Conservation (phyloP, 2,329 filamentous ascomycete genomes). For the Sphaerulina populicola region DNA sequence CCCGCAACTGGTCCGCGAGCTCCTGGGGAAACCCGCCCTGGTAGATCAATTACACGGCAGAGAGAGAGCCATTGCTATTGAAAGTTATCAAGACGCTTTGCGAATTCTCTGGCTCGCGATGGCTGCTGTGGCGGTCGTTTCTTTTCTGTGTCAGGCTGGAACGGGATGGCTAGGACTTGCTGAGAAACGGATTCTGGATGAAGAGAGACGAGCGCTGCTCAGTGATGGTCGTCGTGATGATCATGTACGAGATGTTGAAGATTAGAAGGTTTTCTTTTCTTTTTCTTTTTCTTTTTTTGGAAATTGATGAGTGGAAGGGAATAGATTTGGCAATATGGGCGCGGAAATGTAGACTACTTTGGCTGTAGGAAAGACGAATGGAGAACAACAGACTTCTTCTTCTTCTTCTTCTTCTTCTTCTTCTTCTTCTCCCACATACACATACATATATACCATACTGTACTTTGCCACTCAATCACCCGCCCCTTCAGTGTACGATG, state of each 20-base stretch:
- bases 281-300: too few relatives aligned
- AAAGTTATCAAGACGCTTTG: slow-evolving; percentile 48
- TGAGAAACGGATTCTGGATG: neutral
- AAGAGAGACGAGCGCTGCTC: neutral
- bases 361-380: too few relatives aligned
- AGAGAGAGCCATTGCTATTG: slow-evolving; percentile 46
- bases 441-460: too few relatives aligned
- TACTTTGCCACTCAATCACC: too few relatives aligned
- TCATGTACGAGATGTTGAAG: neutral
- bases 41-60: slow-evolving; percentile 44
- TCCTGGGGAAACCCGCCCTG: slow-evolving; percentile 52
- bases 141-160: slow-evolving; percentile 48
- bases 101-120: slow-evolving; percentile 47
- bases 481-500: too few relatives aligned
- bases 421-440: too few relatives aligned
- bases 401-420: too few relatives aligned
- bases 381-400: too few relatives aligned
- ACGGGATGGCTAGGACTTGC: slow-evolving; percentile 44
- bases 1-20: slow-evolving; percentile 44
- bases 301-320: too few relatives aligned
- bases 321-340: too few relatives aligned
- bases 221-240: neutral
- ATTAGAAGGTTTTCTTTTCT: too few relatives aligned
- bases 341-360: too few relatives aligned
- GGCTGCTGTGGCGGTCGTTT: slow-evolving; percentile 42